Percentiles rank a stretch among this genome's conserved stretches.
These are phyloP conservation scores for Voacanga thouarsii DNA, from an alignment of 257 asterid genomes.

Conservation along the genomic window DNA sequence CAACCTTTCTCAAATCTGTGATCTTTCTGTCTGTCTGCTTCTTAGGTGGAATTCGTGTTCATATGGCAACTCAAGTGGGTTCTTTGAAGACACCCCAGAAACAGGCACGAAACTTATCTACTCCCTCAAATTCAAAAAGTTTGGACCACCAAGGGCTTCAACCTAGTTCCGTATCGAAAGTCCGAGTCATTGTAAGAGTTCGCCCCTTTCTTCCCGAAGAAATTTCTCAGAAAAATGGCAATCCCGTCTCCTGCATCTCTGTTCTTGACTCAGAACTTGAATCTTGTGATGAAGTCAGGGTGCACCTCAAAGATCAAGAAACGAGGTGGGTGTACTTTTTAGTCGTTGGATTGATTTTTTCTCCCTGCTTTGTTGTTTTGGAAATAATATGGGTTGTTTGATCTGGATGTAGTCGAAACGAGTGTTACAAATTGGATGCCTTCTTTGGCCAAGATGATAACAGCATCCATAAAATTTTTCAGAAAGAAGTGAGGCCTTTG, in stretches of 20 bases:
- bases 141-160: conserved; percentile 15
- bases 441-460: conserved; percentile 63
- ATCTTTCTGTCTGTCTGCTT: neutral
- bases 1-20: neutral
- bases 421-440: conserved; percentile 72
- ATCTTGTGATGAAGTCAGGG: conserved; percentile 49
- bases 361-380: neutral
- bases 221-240: conserved; percentile 33
- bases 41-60: neutral
- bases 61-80: conserved; percentile 25
- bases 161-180: conserved; percentile 43
- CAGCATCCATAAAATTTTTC: conserved; percentile 56
- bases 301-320: conserved; percentile 64
- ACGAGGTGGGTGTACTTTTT: conserved; percentile 45
- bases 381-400: neutral
- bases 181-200: conserved; percentile 63
- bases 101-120: conserved; percentile 14
- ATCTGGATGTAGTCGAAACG: conserved; percentile 59
- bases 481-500: conserved; percentile 72
- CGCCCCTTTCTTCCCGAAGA: conserved; percentile 82
- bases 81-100: conserved; percentile 20
- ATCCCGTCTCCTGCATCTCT: conserved; percentile 54
- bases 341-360: neutral
- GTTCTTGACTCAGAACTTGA: conserved; percentile 31
- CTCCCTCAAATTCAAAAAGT: conserved; percentile 33